Conservation (phyloP, 2,329 filamentous ascomycete species). For the Ophiocordyceps polyrhachis-furcata region DNA sequence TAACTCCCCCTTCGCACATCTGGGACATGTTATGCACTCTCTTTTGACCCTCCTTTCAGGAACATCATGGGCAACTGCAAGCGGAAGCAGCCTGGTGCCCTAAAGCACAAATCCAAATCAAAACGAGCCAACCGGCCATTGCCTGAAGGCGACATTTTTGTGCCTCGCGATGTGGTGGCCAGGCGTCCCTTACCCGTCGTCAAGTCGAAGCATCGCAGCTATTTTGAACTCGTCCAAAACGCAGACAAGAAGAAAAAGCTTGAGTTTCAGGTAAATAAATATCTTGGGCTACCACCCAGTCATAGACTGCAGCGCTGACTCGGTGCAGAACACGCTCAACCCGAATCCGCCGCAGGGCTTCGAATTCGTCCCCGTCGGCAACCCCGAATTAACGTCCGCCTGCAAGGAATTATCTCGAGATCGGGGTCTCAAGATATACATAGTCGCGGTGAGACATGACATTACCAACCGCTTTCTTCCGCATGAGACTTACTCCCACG, state of each 20-base stretch:
- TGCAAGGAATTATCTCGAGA: conserved; percentile 49
- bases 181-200: conserved; percentile 18
- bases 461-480: background rate
- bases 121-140: conserved; percentile 14
- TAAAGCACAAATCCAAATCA: conserved; percentile 16
- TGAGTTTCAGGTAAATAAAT: conserved; percentile 39
- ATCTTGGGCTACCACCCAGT: no score
- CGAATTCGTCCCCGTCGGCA: conserved; percentile 42
- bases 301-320: conserved; percentile 8
- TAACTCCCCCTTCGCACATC: background rate
- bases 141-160: conserved; percentile 2
- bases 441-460: conserved; percentile 39
- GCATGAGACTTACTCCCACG: background rate
- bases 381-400: conserved; percentile 37
- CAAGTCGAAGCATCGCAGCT: conserved; percentile 38
- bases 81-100: conserved; percentile 12
- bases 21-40: background rate
- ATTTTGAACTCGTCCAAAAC: conserved; percentile 47
- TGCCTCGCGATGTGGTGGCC: conserved; percentile 16
- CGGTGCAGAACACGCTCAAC: conserved; percentile 30
- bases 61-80: conserved; percentile 18
- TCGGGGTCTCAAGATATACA: conserved; percentile 43
- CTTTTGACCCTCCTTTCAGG: background rate
- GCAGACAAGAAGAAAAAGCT: conserved; percentile 45
- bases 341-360: conserved; percentile 38